phyloP scores from a whole-genome alignment of 1,284 basidiomycete genomes.

The Marasmius oreades region DNA sequence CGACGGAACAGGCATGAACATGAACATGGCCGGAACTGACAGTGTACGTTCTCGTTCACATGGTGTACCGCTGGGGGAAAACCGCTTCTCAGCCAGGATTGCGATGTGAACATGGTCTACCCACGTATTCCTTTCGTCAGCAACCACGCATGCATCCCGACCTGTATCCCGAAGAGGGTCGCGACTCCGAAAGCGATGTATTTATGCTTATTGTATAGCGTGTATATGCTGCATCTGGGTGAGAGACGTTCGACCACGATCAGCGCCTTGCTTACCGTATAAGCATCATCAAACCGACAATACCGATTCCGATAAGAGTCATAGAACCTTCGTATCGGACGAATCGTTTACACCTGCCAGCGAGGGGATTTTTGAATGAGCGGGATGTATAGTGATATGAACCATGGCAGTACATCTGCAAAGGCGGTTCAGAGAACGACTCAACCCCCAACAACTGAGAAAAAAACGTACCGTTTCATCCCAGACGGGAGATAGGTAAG shows the following conservation, averaged over 20 bases:
- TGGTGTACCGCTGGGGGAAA: not conserved
- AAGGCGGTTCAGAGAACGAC: not conserved
- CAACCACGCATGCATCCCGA: constrained; percentile 37
- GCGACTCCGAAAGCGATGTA: constrained; percentile 24
- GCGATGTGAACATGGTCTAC: constrained; percentile 6
- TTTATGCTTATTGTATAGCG: constrained; percentile 20
- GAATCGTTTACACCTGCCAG: constrained; percentile 31
- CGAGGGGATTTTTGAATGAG: not conserved
- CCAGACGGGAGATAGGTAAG: not conserved
- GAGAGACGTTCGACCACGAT: not conserved
- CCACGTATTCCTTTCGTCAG: constrained; percentile 25
- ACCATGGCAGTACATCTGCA: not conserved
- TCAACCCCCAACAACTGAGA: not conserved
- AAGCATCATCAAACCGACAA: constrained; percentile 43
- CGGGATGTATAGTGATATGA: constrained; percentile 9
- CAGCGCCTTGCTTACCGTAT: constrained; percentile 31
- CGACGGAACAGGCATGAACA: not conserved
- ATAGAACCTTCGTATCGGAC: constrained; percentile 43
- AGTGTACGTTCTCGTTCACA: not conserved
- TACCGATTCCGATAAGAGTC: constrained; percentile 39
- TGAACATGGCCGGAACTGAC: not conserved
- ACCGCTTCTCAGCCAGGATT: not conserved
- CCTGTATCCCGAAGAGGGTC: constrained; percentile 27
- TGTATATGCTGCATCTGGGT: constrained; percentile 26
- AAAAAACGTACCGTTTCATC: not conserved